Conservation (phyloP, 1,139 yeast species). For the Komagataea norvegica region DNA sequence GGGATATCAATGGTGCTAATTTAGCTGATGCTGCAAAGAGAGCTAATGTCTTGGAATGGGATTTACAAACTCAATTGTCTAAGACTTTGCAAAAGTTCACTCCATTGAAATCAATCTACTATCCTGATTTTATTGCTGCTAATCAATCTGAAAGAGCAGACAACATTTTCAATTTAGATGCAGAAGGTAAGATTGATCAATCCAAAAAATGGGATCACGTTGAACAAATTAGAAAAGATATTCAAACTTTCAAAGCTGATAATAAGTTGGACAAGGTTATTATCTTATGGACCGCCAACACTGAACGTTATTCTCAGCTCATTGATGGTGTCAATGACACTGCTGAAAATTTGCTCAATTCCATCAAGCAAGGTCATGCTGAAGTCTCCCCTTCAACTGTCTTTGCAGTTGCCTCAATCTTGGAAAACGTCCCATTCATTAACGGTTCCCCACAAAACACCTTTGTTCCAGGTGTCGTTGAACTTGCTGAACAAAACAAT, state of each 20-base stretch:
- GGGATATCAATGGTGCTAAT: constrained; percentile 81
- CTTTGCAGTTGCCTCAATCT: constrained; percentile 88
- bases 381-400: constrained; percentile 90
- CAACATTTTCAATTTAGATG: constrained; percentile 64
- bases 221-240: constrained; percentile 79
- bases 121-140: constrained; percentile 95
- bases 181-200: constrained; percentile 47
- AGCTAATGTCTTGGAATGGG: constrained; percentile 82
- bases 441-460: constrained; percentile 98
- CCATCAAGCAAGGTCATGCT: constrained; percentile 73
- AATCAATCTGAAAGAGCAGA: constrained; percentile 92
- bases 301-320: constrained; percentile 86
- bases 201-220: constrained; percentile 85
- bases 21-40: constrained; percentile 79
- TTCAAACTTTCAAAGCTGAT: constrained; percentile 67
- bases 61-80: constrained; percentile 72
- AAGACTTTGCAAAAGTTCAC: constrained; percentile 57
- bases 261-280: constrained; percentile 81
- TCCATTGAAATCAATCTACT: constrained; percentile 84
- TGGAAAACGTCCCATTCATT: constrained; percentile 84
- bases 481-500: constrained; percentile 74
- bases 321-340: constrained; percentile 83
- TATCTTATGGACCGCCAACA: constrained; percentile 95
- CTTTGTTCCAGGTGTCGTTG: constrained; percentile 91
- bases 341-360: constrained; percentile 66